A percentile compares a stretch with the other conserved stretches of the same genome.
Conservation (phyloP, 331 rosid genomes). For the Dryas integrifolia region DNA sequence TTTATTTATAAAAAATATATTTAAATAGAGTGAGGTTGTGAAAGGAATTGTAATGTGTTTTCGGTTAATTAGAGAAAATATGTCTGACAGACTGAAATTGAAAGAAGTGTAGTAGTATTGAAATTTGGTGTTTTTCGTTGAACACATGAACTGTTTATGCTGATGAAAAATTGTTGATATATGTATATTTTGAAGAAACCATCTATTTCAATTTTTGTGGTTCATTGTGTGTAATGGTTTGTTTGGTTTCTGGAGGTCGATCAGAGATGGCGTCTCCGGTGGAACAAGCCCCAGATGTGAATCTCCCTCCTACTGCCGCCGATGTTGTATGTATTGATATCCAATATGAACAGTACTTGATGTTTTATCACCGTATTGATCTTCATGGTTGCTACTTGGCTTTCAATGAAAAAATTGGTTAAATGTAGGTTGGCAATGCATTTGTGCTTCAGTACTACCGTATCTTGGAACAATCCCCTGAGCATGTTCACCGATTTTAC, state of each 20-base stretch:
- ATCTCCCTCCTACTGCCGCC: constrained; percentile 54
- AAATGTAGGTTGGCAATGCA: constrained; percentile 73
- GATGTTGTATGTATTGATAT: constrained; percentile 50
- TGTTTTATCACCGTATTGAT: not conserved
- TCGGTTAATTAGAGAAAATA: not conserved
- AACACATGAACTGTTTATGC: not conserved
- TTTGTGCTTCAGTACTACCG: constrained; percentile 81
- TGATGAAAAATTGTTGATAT: too few relatives aligned
- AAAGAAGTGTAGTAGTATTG: not conserved
- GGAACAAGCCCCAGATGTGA: constrained; percentile 42
- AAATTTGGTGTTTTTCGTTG: not conserved
- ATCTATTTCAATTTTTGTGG: not conserved
- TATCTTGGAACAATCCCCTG: constrained; percentile 77
- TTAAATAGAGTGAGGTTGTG: not conserved
- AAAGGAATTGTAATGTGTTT: not conserved
- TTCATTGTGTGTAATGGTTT: constrained; percentile 14
- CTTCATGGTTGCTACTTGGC: not conserved
- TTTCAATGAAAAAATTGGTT: constrained; percentile 6
- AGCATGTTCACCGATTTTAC: constrained; percentile 79
- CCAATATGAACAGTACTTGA: not conserved
- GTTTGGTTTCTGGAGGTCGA: constrained; percentile 25
- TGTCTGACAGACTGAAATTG: not conserved
- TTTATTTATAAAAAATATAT: not conserved
- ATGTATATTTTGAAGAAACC: too few relatives aligned
- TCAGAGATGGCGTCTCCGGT: constrained; percentile 58